Evolutionary conservation across 768 basidiomycete genomes (phyloP), one percentile per base, ranked within the genome.

Genomic region (button mushroom (Agaricus bisporus)): DNA sequence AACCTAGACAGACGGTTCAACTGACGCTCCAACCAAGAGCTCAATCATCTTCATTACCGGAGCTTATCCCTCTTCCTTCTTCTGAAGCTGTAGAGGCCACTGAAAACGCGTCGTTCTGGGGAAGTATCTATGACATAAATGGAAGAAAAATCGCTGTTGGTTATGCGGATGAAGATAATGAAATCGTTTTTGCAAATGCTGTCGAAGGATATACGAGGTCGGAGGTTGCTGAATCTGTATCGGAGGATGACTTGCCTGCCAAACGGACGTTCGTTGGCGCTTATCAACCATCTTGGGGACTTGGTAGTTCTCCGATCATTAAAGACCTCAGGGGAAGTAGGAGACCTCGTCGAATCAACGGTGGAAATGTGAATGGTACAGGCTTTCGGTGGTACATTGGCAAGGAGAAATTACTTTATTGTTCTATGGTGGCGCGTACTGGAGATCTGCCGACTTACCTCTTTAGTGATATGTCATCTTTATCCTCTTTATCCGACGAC

Each of bases 241-340:
- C 32, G 32, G 5, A 32, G n/a, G 51, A 39, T 10, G 51, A 47
- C 5, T 26, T 39, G 15, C 52, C 42, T 20, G 22, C 47, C n/a
- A 29, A 35, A 12, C 41, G 59, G 25, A 52, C 44, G 9, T 60
- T 60, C 41, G 37, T 60, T 32, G 59, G 59, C 8, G 44, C 54
- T 26, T 37, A 35, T 18, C 59, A 60, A 46, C 51, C 50, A 11
- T 49, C 51, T 11, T 60, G 59, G 59, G 49, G 54, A 15, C 54
- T 60, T 15, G 54, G 56, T 3, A 46, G 35, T 18, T 14, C 55
- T 41, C 49, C 50, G n/a, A 44, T 46, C 20, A 44, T 54, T 28
- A 42, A 46, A 35, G 58, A 58, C 15, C 26, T 58, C 22, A 49
- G 53, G 12, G 32, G 25, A 35, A 17, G 36, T 15, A 10, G 45